A percentile compares a stretch with the other conserved stretches of the same genome.
phyloP scores from a whole-genome alignment of 2,329 filamentous ascomycete species.

The Colletotrichum abscissum region DNA sequence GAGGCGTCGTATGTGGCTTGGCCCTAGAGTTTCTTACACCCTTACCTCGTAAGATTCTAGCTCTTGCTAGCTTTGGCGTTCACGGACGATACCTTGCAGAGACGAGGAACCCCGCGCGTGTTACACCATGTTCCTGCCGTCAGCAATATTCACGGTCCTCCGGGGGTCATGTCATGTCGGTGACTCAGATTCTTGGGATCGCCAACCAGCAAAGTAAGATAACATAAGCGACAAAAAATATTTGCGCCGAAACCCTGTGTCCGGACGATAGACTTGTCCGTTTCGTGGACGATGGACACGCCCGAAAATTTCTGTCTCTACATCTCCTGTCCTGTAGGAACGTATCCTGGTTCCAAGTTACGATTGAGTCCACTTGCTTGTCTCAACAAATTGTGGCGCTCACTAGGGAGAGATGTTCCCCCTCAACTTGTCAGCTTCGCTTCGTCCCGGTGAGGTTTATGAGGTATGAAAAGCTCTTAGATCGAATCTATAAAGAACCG shows the following conservation, averaged over 20 bases:
- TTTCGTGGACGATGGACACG: too few species aligned
- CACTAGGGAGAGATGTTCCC: not conserved
- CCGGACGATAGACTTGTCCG: not conserved
- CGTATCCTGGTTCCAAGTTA: not conserved
- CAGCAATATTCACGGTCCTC: not conserved
- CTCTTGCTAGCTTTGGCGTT: not conserved
- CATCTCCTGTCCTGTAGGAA: not conserved
- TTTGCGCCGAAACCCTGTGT: too few species aligned
- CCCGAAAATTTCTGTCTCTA: not conserved
- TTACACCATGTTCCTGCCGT: not conserved
- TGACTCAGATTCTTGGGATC: not conserved
- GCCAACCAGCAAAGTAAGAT: not conserved
- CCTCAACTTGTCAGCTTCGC: not conserved
- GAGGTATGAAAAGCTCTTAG: not conserved
- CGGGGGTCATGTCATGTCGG: not conserved
- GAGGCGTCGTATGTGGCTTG: not conserved
- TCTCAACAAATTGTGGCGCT: constrained; percentile 23
- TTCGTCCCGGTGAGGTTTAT: not conserved
- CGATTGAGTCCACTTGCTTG: not conserved
- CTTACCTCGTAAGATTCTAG: not conserved
- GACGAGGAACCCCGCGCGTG: not conserved
- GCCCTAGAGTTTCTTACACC: not conserved
- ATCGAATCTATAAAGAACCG: not conserved
- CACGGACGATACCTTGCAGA: not conserved
- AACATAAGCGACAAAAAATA: not conserved